Evolutionary conservation across 805 yeast genomes (phyloP).

Genomic region (Ogataea polymorpha): DNA sequence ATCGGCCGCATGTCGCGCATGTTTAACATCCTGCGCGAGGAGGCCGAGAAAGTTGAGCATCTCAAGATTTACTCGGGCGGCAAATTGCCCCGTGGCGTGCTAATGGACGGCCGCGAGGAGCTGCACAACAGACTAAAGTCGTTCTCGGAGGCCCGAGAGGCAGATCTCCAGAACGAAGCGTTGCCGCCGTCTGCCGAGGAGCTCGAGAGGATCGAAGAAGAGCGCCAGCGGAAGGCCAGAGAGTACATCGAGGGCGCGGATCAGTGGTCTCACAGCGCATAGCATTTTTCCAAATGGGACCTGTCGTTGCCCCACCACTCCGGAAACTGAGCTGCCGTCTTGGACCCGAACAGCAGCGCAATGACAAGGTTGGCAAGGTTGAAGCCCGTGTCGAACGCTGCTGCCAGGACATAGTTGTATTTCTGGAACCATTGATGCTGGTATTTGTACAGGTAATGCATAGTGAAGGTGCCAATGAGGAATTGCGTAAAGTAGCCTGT

Average conservation of each 20-base stretch:
- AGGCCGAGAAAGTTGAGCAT: conserved; percentile 79
- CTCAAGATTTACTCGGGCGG: conserved; percentile 73
- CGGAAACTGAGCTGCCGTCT: conserved; percentile 28
- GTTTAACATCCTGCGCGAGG: conserved; percentile 85
- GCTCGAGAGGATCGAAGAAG: conserved; percentile 41
- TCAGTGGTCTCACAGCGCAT: conserved; percentile 30
- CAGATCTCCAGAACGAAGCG: conserved; percentile 81
- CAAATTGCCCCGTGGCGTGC: conserved; percentile 79
- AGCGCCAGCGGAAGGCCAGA: conserved; percentile 42
- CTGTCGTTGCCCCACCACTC: conserved; percentile 51
- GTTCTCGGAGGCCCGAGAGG: conserved; percentile 79
- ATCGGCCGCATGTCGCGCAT: conserved; percentile 91
- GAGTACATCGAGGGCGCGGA: conserved; percentile 31
- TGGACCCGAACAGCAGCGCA: conserved; percentile 31
- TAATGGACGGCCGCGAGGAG: conserved; percentile 80
- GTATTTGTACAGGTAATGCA: conserved; percentile 43
- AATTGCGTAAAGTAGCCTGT: conserved; percentile 48
- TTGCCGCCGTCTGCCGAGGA: conserved; percentile 79
- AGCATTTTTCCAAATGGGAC: conserved; percentile 44
- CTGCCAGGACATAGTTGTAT: conserved; percentile 48
- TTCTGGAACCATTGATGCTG: conserved; percentile 39
- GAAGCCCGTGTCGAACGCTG: conserved; percentile 51
- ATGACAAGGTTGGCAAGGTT: conserved; percentile 40
- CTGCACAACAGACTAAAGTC: conserved; percentile 62
- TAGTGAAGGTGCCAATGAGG: conserved; percentile 45